phyloP scores from a whole-genome alignment of 768 basidiomycete species.

The Termitomyces sp. region DNA sequence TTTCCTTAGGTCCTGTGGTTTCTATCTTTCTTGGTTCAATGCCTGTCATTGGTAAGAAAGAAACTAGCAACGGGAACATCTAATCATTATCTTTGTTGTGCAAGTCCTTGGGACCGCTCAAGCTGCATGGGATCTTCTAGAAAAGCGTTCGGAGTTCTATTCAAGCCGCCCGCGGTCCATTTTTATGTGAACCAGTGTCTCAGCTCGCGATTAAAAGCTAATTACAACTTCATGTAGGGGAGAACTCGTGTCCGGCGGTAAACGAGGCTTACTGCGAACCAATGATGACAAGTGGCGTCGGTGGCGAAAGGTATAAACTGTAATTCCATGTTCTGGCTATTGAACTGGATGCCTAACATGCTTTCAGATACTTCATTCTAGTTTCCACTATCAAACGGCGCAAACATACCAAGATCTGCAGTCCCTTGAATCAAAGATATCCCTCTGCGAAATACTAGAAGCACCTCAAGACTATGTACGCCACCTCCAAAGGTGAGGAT shows the following conservation, averaged over 20 bases:
- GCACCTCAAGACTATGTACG: slow-evolving; percentile 37
- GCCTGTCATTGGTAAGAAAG: slow-evolving; percentile 35
- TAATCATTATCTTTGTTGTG: neutral
- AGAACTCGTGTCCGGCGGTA: slow-evolving; percentile 45
- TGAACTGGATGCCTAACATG: neutral
- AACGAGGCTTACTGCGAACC: slow-evolving; percentile 42
- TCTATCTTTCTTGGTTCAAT: slow-evolving; percentile 41
- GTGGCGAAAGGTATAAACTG: slow-evolving; percentile 38
- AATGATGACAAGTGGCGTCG: slow-evolving; percentile 43
- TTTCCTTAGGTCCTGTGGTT: slow-evolving; percentile 32
- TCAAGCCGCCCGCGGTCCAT: slow-evolving; percentile 46
- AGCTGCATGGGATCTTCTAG: slow-evolving; percentile 44
- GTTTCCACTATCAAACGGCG: slow-evolving; percentile 38
- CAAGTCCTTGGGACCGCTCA: slow-evolving; percentile 44
- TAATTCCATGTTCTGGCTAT: neutral
- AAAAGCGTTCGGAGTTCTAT: slow-evolving; percentile 44
- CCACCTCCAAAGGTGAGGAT: slow-evolving; percentile 35
- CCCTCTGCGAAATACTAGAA: slow-evolving; percentile 37
- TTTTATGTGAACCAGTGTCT: slow-evolving; percentile 28
- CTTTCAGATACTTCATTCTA: slow-evolving; percentile 38
- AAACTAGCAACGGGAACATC: neutral
- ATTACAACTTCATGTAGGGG: slow-evolving; percentile 23
- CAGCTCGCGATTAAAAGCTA: neutral
- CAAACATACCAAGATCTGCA: slow-evolving; percentile 45
- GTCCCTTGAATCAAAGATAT: slow-evolving; percentile 42